Evolutionary conservation across 164 flowering plant genomes (phyloP).

Genomic region (Magnolia changhungtana): DNA sequence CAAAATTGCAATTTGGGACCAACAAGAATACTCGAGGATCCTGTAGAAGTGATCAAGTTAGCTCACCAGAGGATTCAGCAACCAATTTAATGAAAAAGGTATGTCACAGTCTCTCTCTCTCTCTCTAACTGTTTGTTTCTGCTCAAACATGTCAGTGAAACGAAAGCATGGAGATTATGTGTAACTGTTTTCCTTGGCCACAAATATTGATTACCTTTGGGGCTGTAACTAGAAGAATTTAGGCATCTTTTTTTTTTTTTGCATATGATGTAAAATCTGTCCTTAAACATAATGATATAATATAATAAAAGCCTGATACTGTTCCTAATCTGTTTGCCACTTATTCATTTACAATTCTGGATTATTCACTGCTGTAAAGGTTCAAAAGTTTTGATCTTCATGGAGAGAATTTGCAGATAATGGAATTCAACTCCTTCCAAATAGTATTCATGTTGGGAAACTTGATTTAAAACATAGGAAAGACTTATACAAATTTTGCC

Average conservation of each 20-base stretch:
- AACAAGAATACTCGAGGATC: slow-evolving; percentile 20
- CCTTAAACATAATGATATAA: background rate
- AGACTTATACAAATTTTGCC: too few relatives aligned
- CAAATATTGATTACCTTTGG: too few relatives aligned
- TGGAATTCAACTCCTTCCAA: background rate
- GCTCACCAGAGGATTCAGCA: slow-evolving; percentile 11
- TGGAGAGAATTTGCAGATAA: background rate
- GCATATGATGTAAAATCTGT: background rate
- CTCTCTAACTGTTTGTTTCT: too few relatives aligned
- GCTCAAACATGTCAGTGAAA: too few relatives aligned
- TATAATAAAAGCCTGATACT: background rate
- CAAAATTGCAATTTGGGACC: slow-evolving; percentile 38
- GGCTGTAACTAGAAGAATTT: too few relatives aligned
- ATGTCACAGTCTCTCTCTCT: background rate
- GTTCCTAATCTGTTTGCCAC: background rate
- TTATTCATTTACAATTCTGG: background rate
- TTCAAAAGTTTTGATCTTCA: background rate
- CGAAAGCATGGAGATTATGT: too few relatives aligned
- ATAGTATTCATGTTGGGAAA: too few relatives aligned
- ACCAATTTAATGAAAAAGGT: slow-evolving; percentile 14
- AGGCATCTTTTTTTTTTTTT: background rate
- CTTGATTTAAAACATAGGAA: too few relatives aligned
- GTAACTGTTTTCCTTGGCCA: too few relatives aligned
- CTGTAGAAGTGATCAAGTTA: slow-evolving; percentile 18
- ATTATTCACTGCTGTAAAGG: background rate